Evolutionary conservation across 495 filamentous ascomycete species (phyloP), one percentile per base, ranked within the genome.

Genomic region (Astrocystis sublimbata): DNA sequence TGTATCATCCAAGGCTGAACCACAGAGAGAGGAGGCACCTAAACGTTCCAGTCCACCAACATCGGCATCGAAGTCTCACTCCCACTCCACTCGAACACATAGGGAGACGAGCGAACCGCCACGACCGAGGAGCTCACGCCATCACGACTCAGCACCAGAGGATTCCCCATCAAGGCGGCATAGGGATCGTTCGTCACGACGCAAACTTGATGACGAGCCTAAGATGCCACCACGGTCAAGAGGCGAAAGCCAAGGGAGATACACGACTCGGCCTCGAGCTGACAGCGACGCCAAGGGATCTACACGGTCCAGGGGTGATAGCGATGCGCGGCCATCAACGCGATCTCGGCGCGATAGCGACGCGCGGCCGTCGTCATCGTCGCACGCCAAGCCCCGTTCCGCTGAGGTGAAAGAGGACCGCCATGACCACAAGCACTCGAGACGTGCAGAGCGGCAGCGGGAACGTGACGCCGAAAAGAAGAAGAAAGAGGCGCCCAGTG

Each of bases 1-100:
- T 17, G 63, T 55, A 0, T 55, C 63, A 19, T 41, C 60, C 17
- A 54, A 49, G 8, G 15, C 30, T 5, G 58, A 58, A 23, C 33
- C 19, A 3, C 42, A 65, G 70, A 17, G 71, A 74, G 49, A 52
- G 28, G 66, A 63, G 17, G 50, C 56, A 6, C 68, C 75, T 15
- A 77, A 71, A 65, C 76, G 76, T 31, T 73, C 73, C 30, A 76
- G 63, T 68, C 77, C 75, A 2, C 67, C 69, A 21, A 71, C 57
- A 55, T 51, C 58, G 26, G 53, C 19, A 24, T 42, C 58, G 28
- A 52, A 36, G 28, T 9, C 46, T 0, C 46, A 42, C 26, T 49
- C 23, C 7, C 46, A 42, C 26, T 49, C 23, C 7, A 38, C 28
- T 21, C 58, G 26, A 26, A 57, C 64, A 12, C 60, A 65, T 21